phyloP scores from a whole-genome alignment of 768 basidiomycete genomes.

The Leccinum longicurvipes region DNA sequence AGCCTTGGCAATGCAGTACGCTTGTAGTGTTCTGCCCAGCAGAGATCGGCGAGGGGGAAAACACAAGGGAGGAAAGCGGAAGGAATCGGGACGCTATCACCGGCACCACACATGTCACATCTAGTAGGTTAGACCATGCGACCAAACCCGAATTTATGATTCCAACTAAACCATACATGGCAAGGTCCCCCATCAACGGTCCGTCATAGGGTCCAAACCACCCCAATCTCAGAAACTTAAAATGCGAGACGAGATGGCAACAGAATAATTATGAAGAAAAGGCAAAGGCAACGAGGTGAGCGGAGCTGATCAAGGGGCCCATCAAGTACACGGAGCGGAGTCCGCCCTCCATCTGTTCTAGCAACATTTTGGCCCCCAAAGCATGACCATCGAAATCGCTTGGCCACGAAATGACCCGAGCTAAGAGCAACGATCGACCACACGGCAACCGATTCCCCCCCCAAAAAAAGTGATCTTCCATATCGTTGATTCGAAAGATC shows the following conservation, averaged over 20 bases:
- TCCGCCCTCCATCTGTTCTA: background rate
- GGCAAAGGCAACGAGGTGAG: background rate
- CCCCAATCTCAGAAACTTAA: background rate
- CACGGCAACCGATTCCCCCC: background rate
- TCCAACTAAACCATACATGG: conserved; percentile 1
- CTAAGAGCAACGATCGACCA: background rate
- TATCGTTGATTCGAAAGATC: background rate
- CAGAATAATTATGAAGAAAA: background rate
- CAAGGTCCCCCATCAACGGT: background rate
- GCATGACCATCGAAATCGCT: background rate
- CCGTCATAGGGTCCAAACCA: background rate
- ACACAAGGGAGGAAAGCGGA: background rate
- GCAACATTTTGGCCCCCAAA: background rate
- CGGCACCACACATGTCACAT: background rate
- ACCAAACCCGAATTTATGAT: background rate
- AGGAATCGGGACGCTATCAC: background rate
- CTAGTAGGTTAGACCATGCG: background rate
- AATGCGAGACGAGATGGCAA: background rate
- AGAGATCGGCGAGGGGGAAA: background rate
- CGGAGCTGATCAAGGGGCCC: background rate
- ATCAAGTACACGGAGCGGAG: background rate
- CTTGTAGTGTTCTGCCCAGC: background rate
- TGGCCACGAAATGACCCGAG: conserved; percentile 1
- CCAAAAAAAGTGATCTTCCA: background rate
- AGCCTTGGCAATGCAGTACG: background rate